Evolutionary conservation across 371 early-diverging fungal species (phyloP).

Genomic region (Mortierella sp.): DNA sequence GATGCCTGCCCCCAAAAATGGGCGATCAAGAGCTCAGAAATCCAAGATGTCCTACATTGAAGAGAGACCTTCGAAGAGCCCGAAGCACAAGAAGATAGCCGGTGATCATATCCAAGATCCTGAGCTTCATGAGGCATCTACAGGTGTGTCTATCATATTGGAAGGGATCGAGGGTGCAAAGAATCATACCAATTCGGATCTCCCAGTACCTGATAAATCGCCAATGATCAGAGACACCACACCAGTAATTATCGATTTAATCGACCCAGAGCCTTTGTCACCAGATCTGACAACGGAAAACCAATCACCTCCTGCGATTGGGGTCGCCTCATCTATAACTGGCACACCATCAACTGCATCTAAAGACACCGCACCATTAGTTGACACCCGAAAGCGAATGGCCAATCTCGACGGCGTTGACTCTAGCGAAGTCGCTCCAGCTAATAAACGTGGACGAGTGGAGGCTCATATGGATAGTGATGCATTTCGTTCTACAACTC

Average conservation of each 20-base stretch:
- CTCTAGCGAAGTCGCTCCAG: neutral
- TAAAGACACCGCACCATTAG: neutral
- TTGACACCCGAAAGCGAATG: neutral
- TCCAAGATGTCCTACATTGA: neutral
- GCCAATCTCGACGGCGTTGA: neutral
- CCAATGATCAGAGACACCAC: neutral
- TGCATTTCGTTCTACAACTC: neutral
- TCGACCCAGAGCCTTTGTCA: neutral
- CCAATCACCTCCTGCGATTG: neutral
- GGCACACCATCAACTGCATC: neutral
- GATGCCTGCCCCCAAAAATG: neutral
- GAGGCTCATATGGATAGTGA: neutral
- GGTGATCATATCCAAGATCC: neutral
- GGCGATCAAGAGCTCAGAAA: neutral
- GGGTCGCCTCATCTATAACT: neutral
- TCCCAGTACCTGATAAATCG: neutral
- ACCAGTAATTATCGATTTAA: constrained; percentile 6
- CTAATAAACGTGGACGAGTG: neutral
- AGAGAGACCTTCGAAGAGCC: neutral
- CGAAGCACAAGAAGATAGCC: neutral
- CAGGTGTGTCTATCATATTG: neutral
- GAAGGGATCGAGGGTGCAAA: neutral
- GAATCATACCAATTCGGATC: neutral
- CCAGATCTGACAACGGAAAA: no score
- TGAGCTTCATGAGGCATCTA: neutral